Evolutionary conservation across 2,329 filamentous ascomycete species (phyloP), one percentile per base, ranked within the genome.

Genomic region (Tolypocladium cylindrosporum): DNA sequence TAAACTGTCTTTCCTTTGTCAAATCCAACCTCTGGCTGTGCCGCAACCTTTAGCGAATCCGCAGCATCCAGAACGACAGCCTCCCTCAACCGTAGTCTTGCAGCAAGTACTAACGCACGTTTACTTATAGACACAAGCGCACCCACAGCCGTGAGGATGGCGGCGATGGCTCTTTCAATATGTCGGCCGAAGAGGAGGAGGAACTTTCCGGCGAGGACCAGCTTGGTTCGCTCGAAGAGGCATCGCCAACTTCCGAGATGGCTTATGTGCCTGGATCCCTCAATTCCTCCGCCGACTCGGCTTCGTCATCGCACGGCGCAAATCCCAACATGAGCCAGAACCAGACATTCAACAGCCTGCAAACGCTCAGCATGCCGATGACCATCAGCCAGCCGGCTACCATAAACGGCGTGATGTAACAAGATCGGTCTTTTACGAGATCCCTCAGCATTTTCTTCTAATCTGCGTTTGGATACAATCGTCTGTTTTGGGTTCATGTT

Each of bases 121-220:
- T n/a, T 34, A 9, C 21, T n/a, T 55, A 14, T 71, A 97, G 91
- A 66, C 93, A 97, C 75, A 95, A 96, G 79, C 83, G 85, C 50
- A 85, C 83, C 13, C 85, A 88, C 65, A 88, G 82, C 72, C 87
- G 82, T 57, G 79, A 80, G 58, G 84, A 87, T 55, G 83, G 82
- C 41, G 78, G 73, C 48, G 84, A 87, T 50, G 78, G 77, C 55
- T 72, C 72, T 59, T 79, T 86, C 66, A 81, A 80, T 68, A 81
- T 86, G 60, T 88, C 88, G 43, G 91, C 93, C 58, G 91, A 96
- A 65, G 91, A 95, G 52, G 85, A 93, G 64, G 91, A 96, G 68
- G 89, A 94, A 57, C 86, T 80, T 65, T 86, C 84, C 41, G 90
- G 93, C 60, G 91, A 95, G 63, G 90, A 94, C 64, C 89, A 92